Evolutionary conservation across 192 early-diverging fungal genomes (phyloP), one percentile per base, ranked within the genome.

Genomic region (Backusella liffmaniae): DNA sequence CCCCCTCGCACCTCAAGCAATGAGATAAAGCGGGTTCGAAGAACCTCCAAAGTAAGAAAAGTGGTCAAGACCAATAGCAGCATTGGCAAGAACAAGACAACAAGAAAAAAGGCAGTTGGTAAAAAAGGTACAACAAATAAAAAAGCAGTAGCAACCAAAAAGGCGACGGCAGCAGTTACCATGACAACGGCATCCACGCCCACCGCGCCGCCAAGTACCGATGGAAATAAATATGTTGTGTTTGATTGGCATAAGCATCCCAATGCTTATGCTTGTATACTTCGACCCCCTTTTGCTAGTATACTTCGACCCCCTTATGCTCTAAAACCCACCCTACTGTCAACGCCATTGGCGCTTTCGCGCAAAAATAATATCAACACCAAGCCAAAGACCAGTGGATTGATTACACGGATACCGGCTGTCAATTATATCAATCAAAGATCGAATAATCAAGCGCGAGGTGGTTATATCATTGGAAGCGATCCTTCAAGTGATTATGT

Each of bases 401-500:
- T 26, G n/a, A 56, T 56, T n/a, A 10, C 53, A 23, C 56, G 10
- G 2, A 29, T 29, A 8, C 56, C 56, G 4, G 56, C 23, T 12
- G 56, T 62, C 26, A n/a, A 18, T 29, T 62, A 62, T 29, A 62
- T 62, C 7, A n/a, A 62, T 30, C 21, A 8, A 26, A 29, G 26
- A 29, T 62, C 9, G 21, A 62, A 9, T 29, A 29, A 10, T 62
- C 56, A 62, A 62, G 29, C 21, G 3, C 18, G 56, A 62, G 56
- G 56, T 62, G 70, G 70, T 18, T 72, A 72, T 46, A 30, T 72
- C 26, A 39, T 72, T 72, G 70, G 70, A 51, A 39, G 70, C 13
- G 70, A n/a, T 6, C 37, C n/a, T 44, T 39, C 39, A 5, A 46
- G 70, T 29, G 70, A 72, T 13, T 46, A 46, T 32, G 26, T 46